These are phyloP conservation scores for Saturnispora silvae DNA, from an alignment of 805 yeast species.

Conservation along the genomic window DNA sequence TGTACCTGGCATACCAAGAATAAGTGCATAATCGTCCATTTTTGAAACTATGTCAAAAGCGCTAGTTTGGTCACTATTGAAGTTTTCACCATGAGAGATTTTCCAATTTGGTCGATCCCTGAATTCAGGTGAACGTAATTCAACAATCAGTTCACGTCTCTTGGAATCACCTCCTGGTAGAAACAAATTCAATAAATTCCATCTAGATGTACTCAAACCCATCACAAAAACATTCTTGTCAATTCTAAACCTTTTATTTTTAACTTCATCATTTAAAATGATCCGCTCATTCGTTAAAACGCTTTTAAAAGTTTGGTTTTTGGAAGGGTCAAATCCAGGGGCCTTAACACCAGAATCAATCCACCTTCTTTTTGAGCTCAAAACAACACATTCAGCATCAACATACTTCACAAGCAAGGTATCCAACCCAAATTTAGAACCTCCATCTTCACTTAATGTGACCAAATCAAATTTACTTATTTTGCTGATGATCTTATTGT, in stretches of 20 bases:
- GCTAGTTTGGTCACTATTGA: slow-evolving; percentile 59
- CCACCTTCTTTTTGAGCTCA: slow-evolving; percentile 47
- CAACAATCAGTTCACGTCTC: slow-evolving; percentile 43
- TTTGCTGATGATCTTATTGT: slow-evolving; percentile 30
- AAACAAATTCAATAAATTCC: slow-evolving; percentile 62
- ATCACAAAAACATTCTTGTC: slow-evolving; percentile 73
- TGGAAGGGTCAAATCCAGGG: slow-evolving; percentile 31
- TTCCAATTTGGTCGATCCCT: slow-evolving; percentile 15
- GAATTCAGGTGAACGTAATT: slow-evolving; percentile 38
- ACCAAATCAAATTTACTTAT: slow-evolving; percentile 51
- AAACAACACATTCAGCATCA: slow-evolving; percentile 31
- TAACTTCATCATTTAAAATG: neutral
- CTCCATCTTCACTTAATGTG: slow-evolving; percentile 62
- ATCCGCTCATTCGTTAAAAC: slow-evolving; percentile 23
- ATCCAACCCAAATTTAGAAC: slow-evolving; percentile 52
- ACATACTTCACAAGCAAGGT: slow-evolving; percentile 45
- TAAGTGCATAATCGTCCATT: slow-evolving; percentile 65
- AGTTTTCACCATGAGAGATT: slow-evolving; percentile 12
- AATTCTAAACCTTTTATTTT: slow-evolving; percentile 39
- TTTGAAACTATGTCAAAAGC: slow-evolving; percentile 60
- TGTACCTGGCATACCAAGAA: slow-evolving; percentile 97
- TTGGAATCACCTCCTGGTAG: slow-evolving; percentile 33
- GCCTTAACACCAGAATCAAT: slow-evolving; percentile 28
- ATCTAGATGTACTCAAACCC: slow-evolving; percentile 68
- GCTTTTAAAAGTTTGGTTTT: slow-evolving; percentile 43